Evolutionary conservation across 2,329 filamentous ascomycete species (phyloP), one percentile per base, ranked within the genome.

Genomic region (Aspergillus persii): DNA sequence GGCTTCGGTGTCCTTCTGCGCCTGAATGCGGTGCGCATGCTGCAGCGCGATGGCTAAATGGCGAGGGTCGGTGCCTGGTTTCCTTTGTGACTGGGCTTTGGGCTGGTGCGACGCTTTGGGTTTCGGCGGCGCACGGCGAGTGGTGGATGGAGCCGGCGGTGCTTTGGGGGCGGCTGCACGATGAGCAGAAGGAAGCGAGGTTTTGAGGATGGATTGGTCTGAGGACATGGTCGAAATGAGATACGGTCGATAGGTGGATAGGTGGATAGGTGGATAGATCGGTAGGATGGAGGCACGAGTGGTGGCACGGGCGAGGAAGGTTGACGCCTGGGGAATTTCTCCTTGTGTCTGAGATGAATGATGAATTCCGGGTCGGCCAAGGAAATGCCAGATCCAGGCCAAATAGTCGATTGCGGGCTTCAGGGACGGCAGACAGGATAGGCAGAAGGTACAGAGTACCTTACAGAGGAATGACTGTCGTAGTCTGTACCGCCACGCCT

Each of bases 21-120:
- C 83, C 75, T 96, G 90, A 54, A 97, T 87, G 56, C 91, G 85
- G 66, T 84, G 84, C 47, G 94, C 94, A 79, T 97, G 92, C 69
- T 92, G 86, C 60, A 95, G 78, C 53, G 92, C 94, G 57, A 91
- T 83, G 60, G 88, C 84, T 12, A 79, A 66, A 57, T 80, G 75
- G 36, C 75, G 77, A 11, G 76, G 57, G 79, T 82, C 68, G 79
- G 79, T 65, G n/a, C 64, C 64, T 50, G 80, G 69, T 63, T 76
- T 71, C 60, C 67, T 64, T 62, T 70, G 61, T 52, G 73, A 64
- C 54, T 60, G 60, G 46, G 65, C 62, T 61, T 70, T 62, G 46
- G 68, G 63, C 58, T 67, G 64, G 60, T 72, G 39, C 79, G 68
- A 61, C 36, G 62, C 61, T 50, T 67, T 61, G 30, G 58, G 52